phyloP scores from a whole-genome alignment of 1,139 yeast genomes.

The Schizosaccharomyces versatilis region DNA sequence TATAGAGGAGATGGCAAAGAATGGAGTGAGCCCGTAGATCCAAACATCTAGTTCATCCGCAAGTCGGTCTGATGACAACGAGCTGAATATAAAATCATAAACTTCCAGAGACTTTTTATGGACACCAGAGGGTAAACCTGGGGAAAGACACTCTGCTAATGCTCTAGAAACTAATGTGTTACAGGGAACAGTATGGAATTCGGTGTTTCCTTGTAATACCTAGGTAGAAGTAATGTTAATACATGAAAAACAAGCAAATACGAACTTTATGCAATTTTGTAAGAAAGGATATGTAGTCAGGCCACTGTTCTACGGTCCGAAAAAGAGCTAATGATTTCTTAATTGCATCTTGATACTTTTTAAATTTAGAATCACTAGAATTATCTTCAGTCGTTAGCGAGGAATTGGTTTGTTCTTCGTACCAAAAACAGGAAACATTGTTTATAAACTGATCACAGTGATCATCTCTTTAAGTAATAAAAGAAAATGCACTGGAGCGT shows the following conservation, averaged over 20 bases:
- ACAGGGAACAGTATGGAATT: constrained; percentile 27
- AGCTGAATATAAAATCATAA: constrained; percentile 40
- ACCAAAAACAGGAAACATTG: no score
- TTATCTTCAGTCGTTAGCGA: neutral
- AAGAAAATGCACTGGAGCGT: no score
- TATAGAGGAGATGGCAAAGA: neutral
- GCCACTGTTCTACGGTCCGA: constrained; percentile 60
- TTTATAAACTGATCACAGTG: no score
- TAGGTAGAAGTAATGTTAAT: neutral
- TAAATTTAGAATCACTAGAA: neutral
- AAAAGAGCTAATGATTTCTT: neutral
- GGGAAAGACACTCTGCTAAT: constrained; percentile 42
- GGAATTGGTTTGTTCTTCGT: no score
- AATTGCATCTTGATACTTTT: constrained; percentile 2
- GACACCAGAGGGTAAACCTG: constrained; percentile 78
- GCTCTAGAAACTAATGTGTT: constrained; percentile 21
- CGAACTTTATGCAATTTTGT: constrained; percentile 44
- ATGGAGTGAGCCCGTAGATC: neutral
- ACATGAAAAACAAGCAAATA: neutral
- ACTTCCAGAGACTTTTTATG: constrained; percentile 71
- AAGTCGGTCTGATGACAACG: neutral
- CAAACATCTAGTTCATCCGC: neutral
- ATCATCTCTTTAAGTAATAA: no score
- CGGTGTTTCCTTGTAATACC: constrained; percentile 15
- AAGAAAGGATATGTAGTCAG: constrained; percentile 84